These are phyloP conservation scores for Halophytophthora batemanensis DNA, from an alignment of 352 stramenopile species.

Conservation along the genomic window DNA sequence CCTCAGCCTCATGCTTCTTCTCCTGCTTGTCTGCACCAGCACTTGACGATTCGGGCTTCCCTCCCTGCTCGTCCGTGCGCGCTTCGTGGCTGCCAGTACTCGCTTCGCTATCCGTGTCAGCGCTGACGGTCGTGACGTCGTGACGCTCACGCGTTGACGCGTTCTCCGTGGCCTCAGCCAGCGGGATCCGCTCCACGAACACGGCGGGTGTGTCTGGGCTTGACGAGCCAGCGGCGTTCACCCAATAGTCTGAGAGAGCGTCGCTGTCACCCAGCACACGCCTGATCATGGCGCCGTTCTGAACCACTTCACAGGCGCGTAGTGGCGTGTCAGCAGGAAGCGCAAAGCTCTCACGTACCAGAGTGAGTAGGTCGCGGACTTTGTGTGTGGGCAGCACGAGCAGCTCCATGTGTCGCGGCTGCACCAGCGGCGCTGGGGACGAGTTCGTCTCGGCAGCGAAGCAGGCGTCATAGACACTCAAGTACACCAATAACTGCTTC, in stretches of 20 bases:
- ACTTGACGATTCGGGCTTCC: background rate
- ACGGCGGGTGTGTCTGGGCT: conserved; percentile 37
- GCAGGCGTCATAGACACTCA: conserved; percentile 75
- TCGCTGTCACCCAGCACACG: conserved; percentile 35
- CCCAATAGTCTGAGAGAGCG: conserved; percentile 52
- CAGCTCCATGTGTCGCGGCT: conserved; percentile 50
- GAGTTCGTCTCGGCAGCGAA: conserved; percentile 44
- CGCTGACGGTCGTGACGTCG: too few species aligned
- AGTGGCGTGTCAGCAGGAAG: conserved; percentile 35
- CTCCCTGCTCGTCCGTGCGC: background rate
- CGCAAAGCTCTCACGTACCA: conserved; percentile 45
- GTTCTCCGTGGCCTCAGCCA: conserved; percentile 18
- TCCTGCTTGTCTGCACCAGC: background rate
- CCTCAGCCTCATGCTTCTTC: conserved; percentile 8
- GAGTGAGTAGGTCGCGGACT: conserved; percentile 44
- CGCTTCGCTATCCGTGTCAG: background rate
- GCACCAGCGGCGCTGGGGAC: conserved; percentile 19
- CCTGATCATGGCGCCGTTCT: conserved; percentile 55
- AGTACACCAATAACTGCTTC: conserved; percentile 70
- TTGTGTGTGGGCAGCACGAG: conserved; percentile 55
- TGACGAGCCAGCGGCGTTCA: conserved; percentile 19
- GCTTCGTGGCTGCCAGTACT: background rate
- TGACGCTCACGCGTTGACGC: background rate
- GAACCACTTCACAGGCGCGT: conserved; percentile 60
- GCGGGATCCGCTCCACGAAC: conserved; percentile 54